phyloP scores from a whole-genome alignment of 2,329 filamentous ascomycete species.

The Talaromyces albobiverticillius region DNA sequence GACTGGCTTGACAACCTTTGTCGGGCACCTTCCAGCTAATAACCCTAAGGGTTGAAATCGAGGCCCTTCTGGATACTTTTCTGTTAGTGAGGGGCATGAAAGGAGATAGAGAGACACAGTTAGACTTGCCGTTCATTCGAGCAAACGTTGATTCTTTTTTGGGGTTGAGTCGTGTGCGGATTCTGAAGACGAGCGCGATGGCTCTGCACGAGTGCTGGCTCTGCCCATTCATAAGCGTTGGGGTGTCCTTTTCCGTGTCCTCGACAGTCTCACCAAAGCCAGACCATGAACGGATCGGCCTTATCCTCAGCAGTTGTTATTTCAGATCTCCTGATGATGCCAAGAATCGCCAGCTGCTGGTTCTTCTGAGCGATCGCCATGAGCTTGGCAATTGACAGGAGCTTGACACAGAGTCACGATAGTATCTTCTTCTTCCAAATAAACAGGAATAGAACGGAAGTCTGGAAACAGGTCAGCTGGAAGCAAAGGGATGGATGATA shows the following conservation, averaged over 20 bases:
- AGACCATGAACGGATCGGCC: slow-evolving; percentile 13
- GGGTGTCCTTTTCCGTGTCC: slow-evolving; percentile 29
- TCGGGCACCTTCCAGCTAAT: background rate
- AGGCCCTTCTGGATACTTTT: background rate
- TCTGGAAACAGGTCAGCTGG: no score
- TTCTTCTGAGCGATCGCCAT: background rate
- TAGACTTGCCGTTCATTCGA: slow-evolving; percentile 24
- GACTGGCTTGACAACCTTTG: background rate
- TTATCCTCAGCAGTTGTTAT: slow-evolving; percentile 35
- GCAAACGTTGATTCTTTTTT: slow-evolving; percentile 22
- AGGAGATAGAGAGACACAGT: slow-evolving; percentile 23
- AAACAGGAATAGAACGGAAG: no score
- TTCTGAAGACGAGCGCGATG: slow-evolving; percentile 31
- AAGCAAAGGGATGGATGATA: no score
- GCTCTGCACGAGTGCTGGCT: no score
- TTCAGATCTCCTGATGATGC: slow-evolving; percentile 32
- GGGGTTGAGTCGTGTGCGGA: background rate
- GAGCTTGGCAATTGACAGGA: background rate
- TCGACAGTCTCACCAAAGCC: slow-evolving; percentile 6
- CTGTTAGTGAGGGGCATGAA: background rate
- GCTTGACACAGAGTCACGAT: background rate
- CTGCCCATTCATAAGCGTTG: slow-evolving; percentile 37
- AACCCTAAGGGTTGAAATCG: background rate
- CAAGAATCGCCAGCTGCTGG: slow-evolving; percentile 28
- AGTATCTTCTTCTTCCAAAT: no score